These are phyloP conservation scores for Penicillium paneum DNA, from an alignment of 2,329 filamentous ascomycete genomes.

Conservation along the genomic window DNA sequence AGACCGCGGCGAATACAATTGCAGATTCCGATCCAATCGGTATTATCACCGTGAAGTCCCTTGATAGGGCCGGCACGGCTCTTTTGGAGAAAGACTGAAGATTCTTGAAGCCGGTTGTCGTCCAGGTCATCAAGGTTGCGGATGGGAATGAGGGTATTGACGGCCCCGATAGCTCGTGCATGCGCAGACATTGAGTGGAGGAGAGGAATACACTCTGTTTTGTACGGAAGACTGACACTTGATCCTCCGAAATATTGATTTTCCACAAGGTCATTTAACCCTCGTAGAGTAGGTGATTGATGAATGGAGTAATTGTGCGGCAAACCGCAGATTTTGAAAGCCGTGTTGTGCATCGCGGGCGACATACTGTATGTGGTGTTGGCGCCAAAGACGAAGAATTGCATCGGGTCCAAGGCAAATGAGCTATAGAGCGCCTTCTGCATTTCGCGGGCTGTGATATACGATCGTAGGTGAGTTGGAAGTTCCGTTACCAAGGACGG, in stretches of 20 bases:
- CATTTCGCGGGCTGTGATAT: slow-evolving; percentile 60
- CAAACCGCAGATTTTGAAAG: slow-evolving; percentile 64
- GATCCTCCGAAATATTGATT: slow-evolving; percentile 69
- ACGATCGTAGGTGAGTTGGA: slow-evolving; percentile 45
- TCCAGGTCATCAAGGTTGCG: slow-evolving; percentile 53
- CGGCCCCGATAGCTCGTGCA: slow-evolving; percentile 70
- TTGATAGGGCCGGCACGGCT: slow-evolving; percentile 64
- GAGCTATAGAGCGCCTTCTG: slow-evolving; percentile 64
- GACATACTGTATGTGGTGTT: slow-evolving; percentile 70
- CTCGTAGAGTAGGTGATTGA: slow-evolving; percentile 60
- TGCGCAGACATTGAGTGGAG: slow-evolving; percentile 67
- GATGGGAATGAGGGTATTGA: slow-evolving; percentile 73
- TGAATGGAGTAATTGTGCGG: slow-evolving; percentile 65
- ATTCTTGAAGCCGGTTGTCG: slow-evolving; percentile 56
- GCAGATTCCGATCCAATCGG: slow-evolving; percentile 76
- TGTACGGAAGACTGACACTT: slow-evolving; percentile 70
- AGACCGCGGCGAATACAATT: slow-evolving; percentile 69
- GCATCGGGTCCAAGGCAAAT: slow-evolving; percentile 66
- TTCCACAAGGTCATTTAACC: slow-evolving; percentile 61
- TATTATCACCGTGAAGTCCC: slow-evolving; percentile 74
- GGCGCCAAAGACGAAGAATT: slow-evolving; percentile 71
- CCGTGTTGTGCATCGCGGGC: slow-evolving; percentile 73
- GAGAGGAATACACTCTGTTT: slow-evolving; percentile 65
- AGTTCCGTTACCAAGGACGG: slow-evolving; percentile 46
- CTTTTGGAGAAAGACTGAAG: slow-evolving; percentile 55